These are phyloP conservation scores for Rhynchosporium secalis DNA, from an alignment of 2,329 filamentous ascomycete genomes.

Conservation along the genomic window DNA sequence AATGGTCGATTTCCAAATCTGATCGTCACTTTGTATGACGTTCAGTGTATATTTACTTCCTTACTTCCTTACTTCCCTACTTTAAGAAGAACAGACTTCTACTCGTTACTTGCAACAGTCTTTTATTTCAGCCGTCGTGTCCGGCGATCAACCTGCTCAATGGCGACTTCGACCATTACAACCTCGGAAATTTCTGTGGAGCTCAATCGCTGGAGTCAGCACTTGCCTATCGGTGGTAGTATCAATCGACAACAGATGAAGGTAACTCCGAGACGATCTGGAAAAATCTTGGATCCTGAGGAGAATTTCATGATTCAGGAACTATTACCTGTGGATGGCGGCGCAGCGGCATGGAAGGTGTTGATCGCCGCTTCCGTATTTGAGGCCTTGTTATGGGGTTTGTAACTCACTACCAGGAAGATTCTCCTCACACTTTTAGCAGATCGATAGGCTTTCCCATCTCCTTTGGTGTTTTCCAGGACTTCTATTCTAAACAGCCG, in stretches of 20 bases:
- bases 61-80: background rate
- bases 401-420: slow-evolving; percentile 16
- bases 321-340: slow-evolving; percentile 31
- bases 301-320: slow-evolving; percentile 11
- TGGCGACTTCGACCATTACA: slow-evolving; percentile 4
- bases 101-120: background rate
- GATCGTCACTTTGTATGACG: background rate
- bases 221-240: background rate
- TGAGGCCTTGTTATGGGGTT: slow-evolving; percentile 56
- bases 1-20: background rate
- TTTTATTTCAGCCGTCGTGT: background rate
- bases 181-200: slow-evolving; percentile 4
- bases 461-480: slow-evolving; percentile 69
- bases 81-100: background rate
- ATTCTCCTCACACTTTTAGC: background rate
- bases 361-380: slow-evolving; percentile 51
- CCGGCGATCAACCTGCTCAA: background rate
- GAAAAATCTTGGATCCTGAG: background rate
- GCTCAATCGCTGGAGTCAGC: slow-evolving; percentile 11
- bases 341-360: slow-evolving; percentile 47
- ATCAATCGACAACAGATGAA: background rate
- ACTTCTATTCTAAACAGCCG: slow-evolving; percentile 62
- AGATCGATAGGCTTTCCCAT: slow-evolving; percentile 59
- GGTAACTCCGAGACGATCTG: background rate
- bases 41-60: background rate